Evolutionary conservation across 2,329 filamentous ascomycete species (phyloP).

Genomic region (Neonectria magnoliae): DNA sequence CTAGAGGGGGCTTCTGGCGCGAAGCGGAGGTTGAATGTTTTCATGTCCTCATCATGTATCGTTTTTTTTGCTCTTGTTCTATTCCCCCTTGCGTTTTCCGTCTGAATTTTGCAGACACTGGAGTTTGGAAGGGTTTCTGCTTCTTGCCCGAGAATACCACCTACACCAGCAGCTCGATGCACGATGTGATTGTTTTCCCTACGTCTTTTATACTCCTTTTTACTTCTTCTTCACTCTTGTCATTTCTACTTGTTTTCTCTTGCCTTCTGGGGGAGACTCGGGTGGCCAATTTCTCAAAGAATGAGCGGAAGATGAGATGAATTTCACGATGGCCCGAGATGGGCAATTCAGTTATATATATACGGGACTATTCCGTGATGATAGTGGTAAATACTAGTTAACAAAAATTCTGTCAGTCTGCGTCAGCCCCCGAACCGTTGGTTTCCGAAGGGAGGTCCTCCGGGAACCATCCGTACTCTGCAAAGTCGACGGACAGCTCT

Average conservation of each 20-base stretch:
- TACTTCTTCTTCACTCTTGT: conserved; percentile 30
- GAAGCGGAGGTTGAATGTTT: conserved; percentile 25
- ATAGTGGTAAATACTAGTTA: conserved; percentile 46
- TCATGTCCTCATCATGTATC: conserved; percentile 40
- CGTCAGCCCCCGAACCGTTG: conserved; percentile 4
- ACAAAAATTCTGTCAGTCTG: not conserved
- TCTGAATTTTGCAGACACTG: conserved; percentile 31
- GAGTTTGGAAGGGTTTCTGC: conserved; percentile 43
- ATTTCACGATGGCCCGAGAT: conserved; percentile 36
- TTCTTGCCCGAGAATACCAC: conserved; percentile 36
- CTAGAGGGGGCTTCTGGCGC: conserved; percentile 59
- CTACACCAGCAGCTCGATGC: conserved; percentile 42
- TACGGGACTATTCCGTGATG: conserved; percentile 26
- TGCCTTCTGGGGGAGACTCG: conserved; percentile 20
- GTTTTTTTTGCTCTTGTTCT: conserved; percentile 37
- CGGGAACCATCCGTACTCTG: conserved; percentile 67
- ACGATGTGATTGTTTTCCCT: conserved; percentile 33
- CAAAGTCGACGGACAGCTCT: conserved; percentile 62
- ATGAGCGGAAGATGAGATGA: conserved; percentile 44
- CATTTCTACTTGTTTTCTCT: conserved; percentile 37
- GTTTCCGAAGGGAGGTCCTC: conserved; percentile 58
- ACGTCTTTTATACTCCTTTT: conserved; percentile 31
- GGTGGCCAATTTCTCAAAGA: conserved; percentile 33
- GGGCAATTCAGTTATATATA: conserved; percentile 42
- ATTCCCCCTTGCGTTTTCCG: conserved; percentile 40